phyloP scores from a whole-genome alignment of 352 stramenopile species.

The Globisporangium sylvaticum region DNA sequence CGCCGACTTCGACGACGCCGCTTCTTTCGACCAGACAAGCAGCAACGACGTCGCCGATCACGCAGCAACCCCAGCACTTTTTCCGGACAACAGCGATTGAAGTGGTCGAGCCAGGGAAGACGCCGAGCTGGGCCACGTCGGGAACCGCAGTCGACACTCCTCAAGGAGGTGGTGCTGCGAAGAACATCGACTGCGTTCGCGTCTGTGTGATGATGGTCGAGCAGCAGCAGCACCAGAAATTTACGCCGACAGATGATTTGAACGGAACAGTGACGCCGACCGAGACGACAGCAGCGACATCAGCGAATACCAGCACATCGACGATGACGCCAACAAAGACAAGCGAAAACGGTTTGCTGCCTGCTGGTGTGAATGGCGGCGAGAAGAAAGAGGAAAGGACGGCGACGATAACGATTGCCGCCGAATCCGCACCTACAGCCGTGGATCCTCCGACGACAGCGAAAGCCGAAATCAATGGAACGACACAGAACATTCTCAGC shows the following conservation, averaged over 20 bases:
- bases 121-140: conserved; percentile 26
- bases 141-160: conserved; percentile 26
- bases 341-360: conserved; percentile 9
- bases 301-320: conserved; percentile 25
- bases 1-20: conserved; percentile 11
- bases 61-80: conserved; percentile 17
- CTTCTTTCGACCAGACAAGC: conserved; percentile 9
- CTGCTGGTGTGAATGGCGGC: conserved; percentile 7
- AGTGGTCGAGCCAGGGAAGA: conserved; percentile 48
- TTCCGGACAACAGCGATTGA: conserved; percentile 46
- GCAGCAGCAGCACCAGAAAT: conserved; percentile 33
- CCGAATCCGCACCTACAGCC: background rate
- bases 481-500: background rate
- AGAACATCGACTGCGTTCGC: conserved; percentile 31
- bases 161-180: conserved; percentile 16
- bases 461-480: background rate
- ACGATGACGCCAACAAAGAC: conserved; percentile 12
- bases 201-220: conserved; percentile 73
- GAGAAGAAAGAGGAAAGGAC: conserved; percentile 4
- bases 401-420: background rate
- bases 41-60: conserved; percentile 16
- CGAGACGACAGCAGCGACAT: conserved; percentile 14
- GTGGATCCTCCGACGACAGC: background rate
- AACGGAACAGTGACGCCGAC: conserved; percentile 20
- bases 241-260: conserved; percentile 18